phyloP scores from a whole-genome alignment of 169 alveolate genomes.

The Babesia divergens region DNA sequence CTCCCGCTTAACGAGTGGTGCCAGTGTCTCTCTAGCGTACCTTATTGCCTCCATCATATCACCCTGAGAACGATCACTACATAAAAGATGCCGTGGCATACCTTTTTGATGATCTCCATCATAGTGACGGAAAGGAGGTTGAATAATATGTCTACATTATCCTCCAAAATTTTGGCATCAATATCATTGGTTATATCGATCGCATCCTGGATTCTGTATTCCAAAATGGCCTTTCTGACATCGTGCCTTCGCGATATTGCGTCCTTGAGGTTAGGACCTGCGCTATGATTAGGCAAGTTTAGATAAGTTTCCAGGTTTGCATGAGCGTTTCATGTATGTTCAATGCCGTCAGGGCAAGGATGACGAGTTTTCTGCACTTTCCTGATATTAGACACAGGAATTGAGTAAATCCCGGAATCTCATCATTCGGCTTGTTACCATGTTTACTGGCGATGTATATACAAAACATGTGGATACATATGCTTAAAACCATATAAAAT shows the following conservation, averaged over 20 bases:
- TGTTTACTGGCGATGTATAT: no score
- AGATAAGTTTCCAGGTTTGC: neutral
- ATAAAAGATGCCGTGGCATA: neutral
- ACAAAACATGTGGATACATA: no score
- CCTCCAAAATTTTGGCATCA: constrained; percentile 39
- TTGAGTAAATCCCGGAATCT: neutral
- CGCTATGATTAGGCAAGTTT: neutral
- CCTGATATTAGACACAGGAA: neutral
- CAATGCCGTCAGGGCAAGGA: constrained; percentile 45
- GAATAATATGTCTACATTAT: constrained; percentile 33
- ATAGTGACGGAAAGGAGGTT: constrained; percentile 19
- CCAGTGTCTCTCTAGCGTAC: constrained; percentile 25
- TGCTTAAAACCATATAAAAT: no score
- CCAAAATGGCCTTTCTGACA: constrained; percentile 39
- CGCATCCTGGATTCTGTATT: constrained; percentile 44
- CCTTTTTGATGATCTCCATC: constrained; percentile 36
- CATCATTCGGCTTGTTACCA: constrained; percentile 25
- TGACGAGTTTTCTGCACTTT: constrained; percentile 22
- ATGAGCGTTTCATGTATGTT: neutral
- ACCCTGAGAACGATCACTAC: constrained; percentile 6
- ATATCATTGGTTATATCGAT: constrained; percentile 15
- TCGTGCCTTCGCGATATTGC: constrained; percentile 43
- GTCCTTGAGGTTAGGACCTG: constrained; percentile 8
- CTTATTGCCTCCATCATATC: constrained; percentile 25
- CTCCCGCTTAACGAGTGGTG: constrained; percentile 41